Base-by-base conservation (phyloP, 192 early-diverging fungal species). In the Backusella australiensis region DNA sequence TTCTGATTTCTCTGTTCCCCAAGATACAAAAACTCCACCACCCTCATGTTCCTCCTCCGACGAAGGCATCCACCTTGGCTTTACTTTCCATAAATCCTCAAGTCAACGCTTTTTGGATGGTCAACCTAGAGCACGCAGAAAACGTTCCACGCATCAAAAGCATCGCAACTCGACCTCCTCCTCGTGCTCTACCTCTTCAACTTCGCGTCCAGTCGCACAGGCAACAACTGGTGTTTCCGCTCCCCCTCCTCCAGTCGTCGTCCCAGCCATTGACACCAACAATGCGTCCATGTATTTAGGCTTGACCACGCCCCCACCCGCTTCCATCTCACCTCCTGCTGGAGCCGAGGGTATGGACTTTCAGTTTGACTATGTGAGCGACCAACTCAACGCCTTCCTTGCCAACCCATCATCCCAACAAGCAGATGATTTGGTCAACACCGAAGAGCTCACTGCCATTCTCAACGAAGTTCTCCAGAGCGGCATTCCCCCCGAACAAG, bases 391-490 rank as follows among this genome's bases (percentile, higher is more conserved):
- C 1, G 29, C 42, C 2, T 63, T 63, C 29, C 44, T 71, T 44
- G 26, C 70, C 12, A 46, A 23, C 17, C 21, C 56, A 26, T 6
- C 32, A 23, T 5, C n/a, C 6, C 14, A 36, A n/a, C 34, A 69
- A 41, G 7, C n/a, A 0, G 39, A 71, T 6, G 42, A 74, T 66
- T 41, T 74, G 52, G 53, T 56, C 23, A 65, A 74, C 39, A 41
- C 77, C 0, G 77, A 72, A 9, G 77, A 78, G n/a, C n/a, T 78
- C 29, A 73, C 71, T 17, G 71, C 71, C 26, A 72, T 78, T 41
- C 63, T 78, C 35, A 72, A 78, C 32, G 49, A 72, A 32, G 77
- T 73, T 11, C 42, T 78, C 49, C 70, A 71, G 34, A 71, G 42
- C 17, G 70, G 42, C 19, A 23, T 42, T 26, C 56, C 56, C 11